These are phyloP conservation scores for Calonectria crousiana DNA, from an alignment of 2,329 filamentous ascomycete genomes.

Conservation along the genomic window DNA sequence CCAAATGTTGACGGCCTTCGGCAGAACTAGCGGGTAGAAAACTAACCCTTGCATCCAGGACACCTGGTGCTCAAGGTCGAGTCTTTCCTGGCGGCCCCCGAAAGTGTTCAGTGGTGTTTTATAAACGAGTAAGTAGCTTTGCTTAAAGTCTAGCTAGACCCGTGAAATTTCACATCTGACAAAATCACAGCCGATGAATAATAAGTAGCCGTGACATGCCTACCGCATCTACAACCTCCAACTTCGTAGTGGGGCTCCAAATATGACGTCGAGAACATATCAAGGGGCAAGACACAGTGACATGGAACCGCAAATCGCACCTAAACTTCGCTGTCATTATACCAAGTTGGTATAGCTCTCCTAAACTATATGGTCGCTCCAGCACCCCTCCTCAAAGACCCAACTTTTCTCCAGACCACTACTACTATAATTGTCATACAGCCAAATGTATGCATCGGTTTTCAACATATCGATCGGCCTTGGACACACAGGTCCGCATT, in stretches of 20 bases:
- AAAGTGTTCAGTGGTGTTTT: slow-evolving; percentile 40
- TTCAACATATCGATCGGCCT: not conserved
- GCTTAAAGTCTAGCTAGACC: not conserved
- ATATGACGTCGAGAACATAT: not conserved
- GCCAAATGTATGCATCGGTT: not conserved
- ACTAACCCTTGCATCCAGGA: slow-evolving; percentile 35
- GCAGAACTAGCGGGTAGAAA: not conserved
- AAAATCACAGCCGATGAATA: slow-evolving; percentile 1
- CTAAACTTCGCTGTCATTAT: slow-evolving; percentile 15
- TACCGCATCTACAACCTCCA: not conserved
- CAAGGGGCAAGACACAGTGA: slow-evolving; percentile 10
- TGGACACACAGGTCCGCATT: slow-evolving; percentile 11
- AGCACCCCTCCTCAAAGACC: not conserved
- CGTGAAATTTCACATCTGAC: not conserved
- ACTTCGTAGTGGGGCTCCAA: not conserved
- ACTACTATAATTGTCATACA: slow-evolving; percentile 1
- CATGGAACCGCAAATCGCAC: not conserved
- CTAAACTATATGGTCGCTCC: slow-evolving; percentile 10
- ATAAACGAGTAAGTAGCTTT: slow-evolving; percentile 33
- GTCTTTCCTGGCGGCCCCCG: slow-evolving; percentile 42
- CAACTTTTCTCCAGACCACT: slow-evolving; percentile 2
- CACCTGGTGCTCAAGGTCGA: slow-evolving; percentile 46
- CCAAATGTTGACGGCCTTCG: not conserved
- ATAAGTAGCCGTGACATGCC: not conserved
- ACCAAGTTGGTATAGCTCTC: slow-evolving; percentile 10